A percentile compares a stretch with the other conserved stretches of the same genome.
Conservation (phyloP, 805 yeast species). For the Clavispora carvajalis region DNA sequence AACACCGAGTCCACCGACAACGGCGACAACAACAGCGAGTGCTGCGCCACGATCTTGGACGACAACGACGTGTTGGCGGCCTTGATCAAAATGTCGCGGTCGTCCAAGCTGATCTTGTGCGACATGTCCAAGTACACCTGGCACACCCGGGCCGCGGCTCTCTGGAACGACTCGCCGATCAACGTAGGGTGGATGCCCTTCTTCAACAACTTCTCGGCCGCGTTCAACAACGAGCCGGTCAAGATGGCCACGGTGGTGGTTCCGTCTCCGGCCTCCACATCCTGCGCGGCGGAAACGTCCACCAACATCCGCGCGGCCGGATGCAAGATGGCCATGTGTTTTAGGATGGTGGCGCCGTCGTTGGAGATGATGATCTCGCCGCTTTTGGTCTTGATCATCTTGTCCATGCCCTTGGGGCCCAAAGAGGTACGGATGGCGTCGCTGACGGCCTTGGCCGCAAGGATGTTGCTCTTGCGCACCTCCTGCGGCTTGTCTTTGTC, state of each 20-base stretch:
- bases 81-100: constrained; percentile 75
- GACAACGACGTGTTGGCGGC: constrained; percentile 94
- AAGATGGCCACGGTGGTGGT: constrained; percentile 95
- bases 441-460: constrained; percentile 91
- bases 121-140: constrained; percentile 84
- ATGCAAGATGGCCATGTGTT: constrained; percentile 97
- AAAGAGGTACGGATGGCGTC: constrained; percentile 93
- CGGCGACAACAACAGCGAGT: constrained; percentile 80
- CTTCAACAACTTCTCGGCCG: constrained; percentile 84
- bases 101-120: constrained; percentile 68
- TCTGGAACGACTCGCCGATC: constrained; percentile 88
- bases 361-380: constrained; percentile 94
- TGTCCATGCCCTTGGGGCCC: constrained; percentile 99
- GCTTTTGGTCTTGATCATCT: constrained; percentile 90
- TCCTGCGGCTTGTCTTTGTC: constrained; percentile 95
- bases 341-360: constrained; percentile 95
- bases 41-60: constrained; percentile 94
- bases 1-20: constrained; percentile 91
- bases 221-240: constrained; percentile 90
- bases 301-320: constrained; percentile 98
- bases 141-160: constrained; percentile 79
- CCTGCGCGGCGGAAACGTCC: constrained; percentile 96
- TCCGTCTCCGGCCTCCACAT: constrained; percentile 99
- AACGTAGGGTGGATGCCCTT: constrained; percentile 95
- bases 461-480: constrained; percentile 80